A percentile compares a stretch with the other conserved stretches of the same genome.
These are phyloP conservation scores for Wickerhamiella azymoides DNA, from an alignment of 805 yeast species.

Conservation along the genomic window DNA sequence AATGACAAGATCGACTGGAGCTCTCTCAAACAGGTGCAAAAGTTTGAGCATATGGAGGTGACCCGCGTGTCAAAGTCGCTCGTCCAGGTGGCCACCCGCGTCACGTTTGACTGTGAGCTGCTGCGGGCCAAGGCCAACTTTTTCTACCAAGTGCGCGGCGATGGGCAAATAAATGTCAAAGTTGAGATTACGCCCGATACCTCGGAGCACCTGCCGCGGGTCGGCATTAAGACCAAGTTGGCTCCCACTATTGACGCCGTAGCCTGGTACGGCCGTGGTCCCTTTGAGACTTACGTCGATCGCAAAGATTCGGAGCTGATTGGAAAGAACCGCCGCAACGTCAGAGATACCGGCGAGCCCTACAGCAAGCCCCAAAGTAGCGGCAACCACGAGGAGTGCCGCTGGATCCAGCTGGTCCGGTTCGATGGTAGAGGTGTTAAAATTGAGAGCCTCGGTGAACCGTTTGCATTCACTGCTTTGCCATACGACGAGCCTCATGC, in stretches of 20 bases:
- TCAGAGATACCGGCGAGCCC: conserved; percentile 16
- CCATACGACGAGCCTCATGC: conserved; percentile 16
- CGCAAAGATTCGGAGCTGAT: conserved; percentile 21
- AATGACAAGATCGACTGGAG: conserved; percentile 20
- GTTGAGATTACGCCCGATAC: neutral
- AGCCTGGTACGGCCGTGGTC: conserved; percentile 28
- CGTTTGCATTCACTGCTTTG: conserved; percentile 10
- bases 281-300: conserved; percentile 27
- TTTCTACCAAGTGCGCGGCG: conserved; percentile 10
- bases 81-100: conserved; percentile 19
- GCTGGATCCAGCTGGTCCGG: conserved; percentile 19
- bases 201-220: conserved; percentile 21
- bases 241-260: conserved; percentile 17
- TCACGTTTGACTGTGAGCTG: conserved; percentile 7
- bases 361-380: conserved; percentile 29
- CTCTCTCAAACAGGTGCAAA: conserved; percentile 11
- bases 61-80: conserved; percentile 11
- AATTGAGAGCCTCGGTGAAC: conserved; percentile 6
- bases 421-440: conserved; percentile 7
- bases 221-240: conserved; percentile 25
- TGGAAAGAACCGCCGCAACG: conserved; percentile 18
- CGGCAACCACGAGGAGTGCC: conserved; percentile 26
- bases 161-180: neutral
- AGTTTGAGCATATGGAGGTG: conserved; percentile 1
- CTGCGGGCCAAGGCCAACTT: conserved; percentile 12